phyloP scores from a whole-genome alignment of 371 early-diverging fungal species.

The Nematocida parisii region DNA sequence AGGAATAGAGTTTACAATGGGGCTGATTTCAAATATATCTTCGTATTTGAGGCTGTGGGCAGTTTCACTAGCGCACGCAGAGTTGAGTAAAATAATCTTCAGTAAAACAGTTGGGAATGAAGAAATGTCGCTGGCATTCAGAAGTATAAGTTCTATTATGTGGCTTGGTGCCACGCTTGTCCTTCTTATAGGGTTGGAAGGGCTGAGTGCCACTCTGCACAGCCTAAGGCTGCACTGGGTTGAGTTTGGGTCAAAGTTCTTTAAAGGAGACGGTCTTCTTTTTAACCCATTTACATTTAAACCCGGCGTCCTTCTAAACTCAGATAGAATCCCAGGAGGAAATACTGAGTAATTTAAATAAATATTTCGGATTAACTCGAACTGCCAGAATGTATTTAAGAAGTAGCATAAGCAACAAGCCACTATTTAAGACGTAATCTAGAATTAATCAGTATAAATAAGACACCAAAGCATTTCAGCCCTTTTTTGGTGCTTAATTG shows the following conservation, averaged over 20 bases:
- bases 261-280: slow-evolving; percentile 77
- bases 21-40: slow-evolving; percentile 95
- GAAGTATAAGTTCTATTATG: slow-evolving; percentile 74
- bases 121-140: slow-evolving; percentile 66
- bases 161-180: slow-evolving; percentile 73
- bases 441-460: too few relatives aligned
- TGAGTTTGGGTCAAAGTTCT: slow-evolving; percentile 97
- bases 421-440: too few relatives aligned
- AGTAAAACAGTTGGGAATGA: slow-evolving; percentile 80
- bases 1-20: slow-evolving; percentile 96
- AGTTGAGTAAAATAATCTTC: slow-evolving; percentile 93
- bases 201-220: slow-evolving; percentile 92
- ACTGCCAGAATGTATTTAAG: too few relatives aligned
- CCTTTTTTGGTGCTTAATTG: too few relatives aligned
- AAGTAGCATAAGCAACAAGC: too few relatives aligned
- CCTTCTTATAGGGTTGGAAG: slow-evolving; percentile 92
- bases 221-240: slow-evolving; percentile 99
- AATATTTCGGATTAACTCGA: not conserved
- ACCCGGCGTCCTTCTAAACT: slow-evolving; percentile 30
- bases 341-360: slow-evolving; percentile 1
- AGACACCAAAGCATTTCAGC: too few relatives aligned
- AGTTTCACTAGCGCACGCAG: slow-evolving; percentile 94
- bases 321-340: slow-evolving; percentile 17
- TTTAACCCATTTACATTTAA: slow-evolving; percentile 77
- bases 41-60: slow-evolving; percentile 99